Conservation (phyloP, 1,139 yeast species). For the Candida sp. region DNA sequence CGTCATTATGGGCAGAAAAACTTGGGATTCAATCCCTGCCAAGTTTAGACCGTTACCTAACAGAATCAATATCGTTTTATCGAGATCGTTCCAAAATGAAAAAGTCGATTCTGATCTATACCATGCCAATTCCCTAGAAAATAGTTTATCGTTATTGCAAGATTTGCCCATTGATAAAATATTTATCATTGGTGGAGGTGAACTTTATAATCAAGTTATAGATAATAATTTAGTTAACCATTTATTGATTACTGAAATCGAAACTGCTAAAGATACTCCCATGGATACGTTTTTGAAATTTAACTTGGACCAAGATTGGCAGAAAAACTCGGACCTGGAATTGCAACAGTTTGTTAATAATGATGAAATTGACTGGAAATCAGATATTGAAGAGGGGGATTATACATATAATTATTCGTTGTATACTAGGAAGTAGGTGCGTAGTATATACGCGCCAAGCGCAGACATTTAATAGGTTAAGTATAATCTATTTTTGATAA, state of each 20-base stretch:
- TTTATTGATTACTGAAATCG: conserved; percentile 73
- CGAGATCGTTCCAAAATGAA: conserved; percentile 36
- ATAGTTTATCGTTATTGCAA: conserved; percentile 28
- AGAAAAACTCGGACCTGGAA: conserved; percentile 27
- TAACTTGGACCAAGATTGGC: conserved; percentile 31
- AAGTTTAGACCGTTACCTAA: conserved; percentile 80
- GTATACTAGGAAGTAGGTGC: conserved; percentile 10
- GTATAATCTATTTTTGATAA: background rate
- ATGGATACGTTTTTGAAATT: conserved; percentile 65
- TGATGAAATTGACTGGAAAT: conserved; percentile 32
- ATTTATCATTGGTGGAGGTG: conserved; percentile 92
- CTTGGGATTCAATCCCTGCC: conserved; percentile 92
- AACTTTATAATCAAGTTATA: conserved; percentile 64
- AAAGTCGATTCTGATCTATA: conserved; percentile 26
- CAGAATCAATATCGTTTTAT: conserved; percentile 72
- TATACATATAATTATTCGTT: conserved; percentile 13
- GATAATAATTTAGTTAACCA: conserved; percentile 45
- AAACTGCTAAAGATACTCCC: conserved; percentile 35
- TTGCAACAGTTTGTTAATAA: conserved; percentile 36
- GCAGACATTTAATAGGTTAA: background rate
- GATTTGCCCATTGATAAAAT: conserved; percentile 45
- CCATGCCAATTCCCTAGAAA: conserved; percentile 45
- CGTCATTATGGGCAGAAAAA: conserved; percentile 93
- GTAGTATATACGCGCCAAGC: too few relatives aligned
- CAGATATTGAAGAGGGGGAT: conserved; percentile 41